Conservation (phyloP, 768 basidiomycete species). For the Hysterangium stoloniferum region DNA sequence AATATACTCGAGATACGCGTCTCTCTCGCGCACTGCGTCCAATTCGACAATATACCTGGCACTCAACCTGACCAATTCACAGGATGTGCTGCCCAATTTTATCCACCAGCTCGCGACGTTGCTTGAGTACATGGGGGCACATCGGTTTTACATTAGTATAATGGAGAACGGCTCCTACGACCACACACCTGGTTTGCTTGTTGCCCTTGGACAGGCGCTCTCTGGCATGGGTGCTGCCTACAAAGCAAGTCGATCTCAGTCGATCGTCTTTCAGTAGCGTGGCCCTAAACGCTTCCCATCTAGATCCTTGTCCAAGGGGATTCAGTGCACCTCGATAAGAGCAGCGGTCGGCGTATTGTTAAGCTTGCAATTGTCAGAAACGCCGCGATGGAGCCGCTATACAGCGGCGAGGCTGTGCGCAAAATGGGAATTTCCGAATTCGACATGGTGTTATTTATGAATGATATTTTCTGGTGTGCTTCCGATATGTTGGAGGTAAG, state of each 20-base stretch:
- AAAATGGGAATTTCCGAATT: constrained; percentile 1
- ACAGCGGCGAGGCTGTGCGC: constrained; percentile 34
- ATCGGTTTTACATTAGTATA: constrained; percentile 39
- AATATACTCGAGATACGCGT: too few relatives aligned
- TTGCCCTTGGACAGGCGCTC: constrained; percentile 35
- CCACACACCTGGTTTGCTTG: constrained; percentile 37
- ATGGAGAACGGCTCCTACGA: constrained; percentile 42
- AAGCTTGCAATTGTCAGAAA: constrained; percentile 41
- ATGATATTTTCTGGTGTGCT: constrained; percentile 40
- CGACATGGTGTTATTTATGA: constrained; percentile 36
- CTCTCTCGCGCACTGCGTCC: constrained; percentile 1
- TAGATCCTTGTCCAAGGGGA: neutral
- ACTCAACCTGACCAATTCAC: constrained; percentile 41
- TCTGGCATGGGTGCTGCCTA: constrained; percentile 26
- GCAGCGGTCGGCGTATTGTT: constrained; percentile 39
- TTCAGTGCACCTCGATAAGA: constrained; percentile 8
- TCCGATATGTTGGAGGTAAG: constrained; percentile 38
- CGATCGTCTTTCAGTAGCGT: neutral
- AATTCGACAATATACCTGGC: constrained; percentile 30
- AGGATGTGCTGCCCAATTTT: constrained; percentile 39
- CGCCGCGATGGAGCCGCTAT: constrained; percentile 36
- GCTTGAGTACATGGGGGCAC: constrained; percentile 34
- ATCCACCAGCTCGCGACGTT: constrained; percentile 37
- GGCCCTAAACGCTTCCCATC: constrained; percentile 17
- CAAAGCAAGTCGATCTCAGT: neutral